These are phyloP conservation scores for Boechera divaricarpa DNA, from an alignment of 345 rosid species.

Conservation along the genomic window DNA sequence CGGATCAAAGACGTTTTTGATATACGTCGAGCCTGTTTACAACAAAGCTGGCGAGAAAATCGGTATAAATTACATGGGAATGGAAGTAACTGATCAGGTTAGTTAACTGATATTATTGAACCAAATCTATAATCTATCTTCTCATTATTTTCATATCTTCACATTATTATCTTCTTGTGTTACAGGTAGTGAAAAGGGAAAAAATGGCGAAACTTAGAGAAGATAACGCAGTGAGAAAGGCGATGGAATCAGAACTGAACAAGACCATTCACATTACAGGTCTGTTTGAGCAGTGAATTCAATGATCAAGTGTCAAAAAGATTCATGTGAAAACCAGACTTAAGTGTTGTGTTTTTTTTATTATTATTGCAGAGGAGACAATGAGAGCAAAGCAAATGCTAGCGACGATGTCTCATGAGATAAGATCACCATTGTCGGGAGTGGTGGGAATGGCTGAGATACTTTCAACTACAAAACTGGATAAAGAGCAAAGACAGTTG, in stretches of 20 bases:
- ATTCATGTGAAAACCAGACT: neutral
- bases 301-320: neutral
- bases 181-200: constrained; percentile 81
- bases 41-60: constrained; percentile 86
- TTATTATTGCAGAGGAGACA: constrained; percentile 79
- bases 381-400: constrained; percentile 98
- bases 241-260: constrained; percentile 92
- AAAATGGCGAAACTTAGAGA: constrained; percentile 88
- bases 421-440: constrained; percentile 90
- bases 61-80: constrained; percentile 95
- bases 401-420: constrained; percentile 99
- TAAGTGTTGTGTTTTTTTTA: neutral
- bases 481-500: constrained; percentile 74
- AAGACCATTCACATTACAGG: constrained; percentile 98
- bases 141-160: neutral
- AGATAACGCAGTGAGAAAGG: constrained; percentile 94
- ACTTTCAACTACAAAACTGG: constrained; percentile 75
- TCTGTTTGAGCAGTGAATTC: constrained; percentile 27
- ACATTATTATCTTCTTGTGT: neutral
- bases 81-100: constrained; percentile 98
- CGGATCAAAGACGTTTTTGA: constrained; percentile 87
- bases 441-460: constrained; percentile 99
- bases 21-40: constrained; percentile 88
- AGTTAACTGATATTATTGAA: constrained; percentile 1
- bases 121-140: neutral